Conservation (phyloP, 306 rosid genomes). For the Parietaria judaica region DNA sequence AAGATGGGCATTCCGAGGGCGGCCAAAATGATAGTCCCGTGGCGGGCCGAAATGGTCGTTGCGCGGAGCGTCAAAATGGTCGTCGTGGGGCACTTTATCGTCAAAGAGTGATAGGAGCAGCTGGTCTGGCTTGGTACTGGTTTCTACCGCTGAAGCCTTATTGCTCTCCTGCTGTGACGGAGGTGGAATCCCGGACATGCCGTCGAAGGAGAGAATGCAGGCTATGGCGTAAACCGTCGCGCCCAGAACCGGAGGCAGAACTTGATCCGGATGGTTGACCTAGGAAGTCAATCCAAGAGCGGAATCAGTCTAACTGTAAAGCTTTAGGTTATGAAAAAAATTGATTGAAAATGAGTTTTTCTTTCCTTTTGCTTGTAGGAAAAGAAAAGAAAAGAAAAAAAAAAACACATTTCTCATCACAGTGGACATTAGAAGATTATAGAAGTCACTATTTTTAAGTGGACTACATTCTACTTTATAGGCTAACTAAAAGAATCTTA, state of each 20-base stretch:
- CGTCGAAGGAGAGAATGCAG: slow-evolving; percentile 57
- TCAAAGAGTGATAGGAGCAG: too few relatives aligned
- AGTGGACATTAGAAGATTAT: too few relatives aligned
- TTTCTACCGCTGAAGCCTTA: slow-evolving; percentile 19
- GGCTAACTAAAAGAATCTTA: too few relatives aligned
- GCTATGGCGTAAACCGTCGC: slow-evolving; percentile 51
- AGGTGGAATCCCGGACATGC: slow-evolving; percentile 37
- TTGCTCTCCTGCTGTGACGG: slow-evolving; percentile 24
- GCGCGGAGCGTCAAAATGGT: slow-evolving; percentile 12
- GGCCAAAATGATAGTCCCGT: neutral
- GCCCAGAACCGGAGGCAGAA: slow-evolving; percentile 58
- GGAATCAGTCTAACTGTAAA: slow-evolving; percentile 20
- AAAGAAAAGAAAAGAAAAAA: neutral
- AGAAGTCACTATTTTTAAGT: too few relatives aligned
- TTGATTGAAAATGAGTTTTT: too few relatives aligned
- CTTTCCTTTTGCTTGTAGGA: too few relatives aligned
- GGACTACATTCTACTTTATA: too few relatives aligned
- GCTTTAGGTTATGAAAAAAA: neutral
- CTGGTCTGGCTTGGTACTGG: too few relatives aligned
- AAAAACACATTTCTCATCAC: neutral
- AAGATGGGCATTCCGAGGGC: too few relatives aligned
- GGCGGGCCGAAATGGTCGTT: neutral
- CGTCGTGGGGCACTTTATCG: slow-evolving; percentile 11
- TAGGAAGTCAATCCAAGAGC: slow-evolving; percentile 22
- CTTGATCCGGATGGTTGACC: slow-evolving; percentile 50